phyloP scores from a whole-genome alignment of 768 basidiomycete species.

The Rhizopogon vesiculosus region DNA sequence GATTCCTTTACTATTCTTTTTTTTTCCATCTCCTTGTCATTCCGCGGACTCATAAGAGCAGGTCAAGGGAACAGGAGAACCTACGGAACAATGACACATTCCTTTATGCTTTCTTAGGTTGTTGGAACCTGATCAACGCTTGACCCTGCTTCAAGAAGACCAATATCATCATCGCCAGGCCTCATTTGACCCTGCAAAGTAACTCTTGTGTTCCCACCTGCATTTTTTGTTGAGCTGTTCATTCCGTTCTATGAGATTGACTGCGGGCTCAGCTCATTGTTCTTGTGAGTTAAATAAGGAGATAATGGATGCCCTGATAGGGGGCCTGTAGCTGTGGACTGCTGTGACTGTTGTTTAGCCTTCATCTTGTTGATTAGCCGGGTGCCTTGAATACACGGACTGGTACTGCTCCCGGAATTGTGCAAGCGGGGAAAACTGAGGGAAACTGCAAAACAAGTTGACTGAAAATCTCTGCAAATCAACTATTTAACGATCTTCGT shows the following conservation, averaged over 20 bases:
- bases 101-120: slow-evolving; percentile 1
- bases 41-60: neutral
- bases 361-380: slow-evolving; percentile 11
- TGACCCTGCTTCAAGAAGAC: neutral
- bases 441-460: slow-evolving; percentile 2
- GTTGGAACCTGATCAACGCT: neutral
- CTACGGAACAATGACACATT: slow-evolving; percentile 1
- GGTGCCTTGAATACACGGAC: slow-evolving; percentile 16
- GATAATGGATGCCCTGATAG: slow-evolving; percentile 9
- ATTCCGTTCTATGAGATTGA: slow-evolving; percentile 11
- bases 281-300: neutral
- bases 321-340: neutral
- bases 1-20: slow-evolving; percentile 22
- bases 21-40: slow-evolving; percentile 8
- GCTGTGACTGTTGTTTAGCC: neutral
- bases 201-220: slow-evolving; percentile 10
- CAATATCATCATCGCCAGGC: neutral
- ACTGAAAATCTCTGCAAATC: neutral
- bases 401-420: neutral
- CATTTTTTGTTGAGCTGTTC: slow-evolving; percentile 2
- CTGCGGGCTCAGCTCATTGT: slow-evolving; percentile 2
- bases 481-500: slow-evolving; percentile 3
- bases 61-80: neutral
- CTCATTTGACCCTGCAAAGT: slow-evolving; percentile 1
- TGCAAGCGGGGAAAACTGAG: slow-evolving; percentile 1